Evolutionary conservation across 768 basidiomycete species (phyloP).

Genomic region (Chalciporus piperatus): DNA sequence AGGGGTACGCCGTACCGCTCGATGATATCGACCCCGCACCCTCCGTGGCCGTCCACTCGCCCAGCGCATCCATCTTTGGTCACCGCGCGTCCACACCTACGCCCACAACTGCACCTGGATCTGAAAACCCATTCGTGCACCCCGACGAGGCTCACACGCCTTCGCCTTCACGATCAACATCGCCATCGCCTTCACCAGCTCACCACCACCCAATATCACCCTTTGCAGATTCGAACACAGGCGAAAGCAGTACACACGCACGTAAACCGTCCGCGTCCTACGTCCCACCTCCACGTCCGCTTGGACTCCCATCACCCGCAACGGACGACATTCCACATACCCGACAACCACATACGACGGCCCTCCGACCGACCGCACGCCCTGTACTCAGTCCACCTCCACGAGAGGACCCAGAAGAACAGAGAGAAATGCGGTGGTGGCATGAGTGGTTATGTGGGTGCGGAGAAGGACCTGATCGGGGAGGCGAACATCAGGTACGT

Average conservation of each 20-base stretch:
- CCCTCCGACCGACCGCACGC: conserved; percentile 36
- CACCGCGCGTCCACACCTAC: conserved; percentile 18
- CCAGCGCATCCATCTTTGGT: conserved; percentile 17
- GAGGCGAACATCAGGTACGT: conserved; percentile 68
- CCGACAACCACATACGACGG: conserved; percentile 34
- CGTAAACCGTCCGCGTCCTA: conserved; percentile 7
- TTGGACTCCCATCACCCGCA: conserved; percentile 56
- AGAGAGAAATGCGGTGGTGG: conserved; percentile 63
- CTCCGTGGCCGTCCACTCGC: conserved; percentile 34
- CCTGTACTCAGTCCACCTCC: conserved; percentile 29
- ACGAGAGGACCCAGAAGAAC: conserved; percentile 22
- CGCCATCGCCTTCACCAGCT: neutral
- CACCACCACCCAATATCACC: conserved; percentile 19
- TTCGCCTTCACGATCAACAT: neutral
- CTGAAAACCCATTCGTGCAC: conserved; percentile 47
- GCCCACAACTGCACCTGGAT: neutral
- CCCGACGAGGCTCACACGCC: conserved; percentile 17
- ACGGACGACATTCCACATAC: conserved; percentile 34
- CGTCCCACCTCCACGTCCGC: conserved; percentile 50
- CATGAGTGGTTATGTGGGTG: conserved; percentile 86
- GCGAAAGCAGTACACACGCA: neutral
- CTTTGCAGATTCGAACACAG: conserved; percentile 38
- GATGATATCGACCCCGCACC: conserved; percentile 43
- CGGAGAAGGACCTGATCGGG: conserved; percentile 68
- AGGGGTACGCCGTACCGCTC: conserved; percentile 44